Base-by-base conservation (phyloP, 202 grass and related monocot species). In the Miscanthus sacchariflorus region DNA sequence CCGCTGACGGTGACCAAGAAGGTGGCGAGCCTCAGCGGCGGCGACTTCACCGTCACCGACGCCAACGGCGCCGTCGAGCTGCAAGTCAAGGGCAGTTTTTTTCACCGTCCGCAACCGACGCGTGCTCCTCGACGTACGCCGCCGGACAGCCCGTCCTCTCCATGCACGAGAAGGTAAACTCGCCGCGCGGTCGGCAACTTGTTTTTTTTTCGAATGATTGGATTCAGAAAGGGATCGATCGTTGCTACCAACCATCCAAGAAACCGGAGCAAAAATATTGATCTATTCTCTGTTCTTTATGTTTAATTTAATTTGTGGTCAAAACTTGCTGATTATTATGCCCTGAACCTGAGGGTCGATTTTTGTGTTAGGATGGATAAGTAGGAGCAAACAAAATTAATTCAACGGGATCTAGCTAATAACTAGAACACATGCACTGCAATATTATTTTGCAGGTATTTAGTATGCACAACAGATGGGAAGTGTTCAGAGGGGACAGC, bases 401-500 rank as follows among this genome's bases (percentile, higher is more conserved):
- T 35, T 38, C 39, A 40, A 40, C 39, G 39, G 6, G 39, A 40
- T 5, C 39, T 40, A 40, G 39, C 39, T 35, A 35, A 35, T 35
- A 35, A 35, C 33, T 35, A 35, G 3, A 35, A 4, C 33, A 4
- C 33, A 35, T 35, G 3, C 28, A 30, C 28, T 35, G 33, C 33
- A 35, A 35, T 38, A 38, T 38, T 38, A 38, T 38, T 38, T 38
- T 5, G 0, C 36, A 38, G 36, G 36, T 38, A 5, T 38, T 38
- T 24, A 96, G 68, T 2, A 39, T 70, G 68, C 94, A 93, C 79
- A 5, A 72, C 24, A 56, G 83, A 39, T 93, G 88, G 85, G 72
- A 92, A 46, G 91, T 84, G 28, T 96, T 65, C 65, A 92, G 79
- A 84, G 94, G 91, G 3, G 91, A 96, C 11, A 93, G 90, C 87